Base-by-base conservation (phyloP, 306 rosid species). In the Vigna angularis region DNA sequence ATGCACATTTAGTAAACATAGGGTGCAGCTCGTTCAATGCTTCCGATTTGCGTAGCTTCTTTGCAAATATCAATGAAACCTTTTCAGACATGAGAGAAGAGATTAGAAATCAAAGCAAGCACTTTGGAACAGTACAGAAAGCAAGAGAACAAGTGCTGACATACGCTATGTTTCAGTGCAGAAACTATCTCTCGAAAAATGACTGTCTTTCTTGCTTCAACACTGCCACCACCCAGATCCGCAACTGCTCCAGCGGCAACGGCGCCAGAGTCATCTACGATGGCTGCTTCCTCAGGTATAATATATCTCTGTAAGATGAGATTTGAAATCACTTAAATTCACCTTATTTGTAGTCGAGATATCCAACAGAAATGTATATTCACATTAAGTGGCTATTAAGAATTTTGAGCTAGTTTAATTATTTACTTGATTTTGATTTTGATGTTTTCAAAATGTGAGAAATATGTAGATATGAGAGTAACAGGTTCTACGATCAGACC, bases 241-340 rank as follows among this genome's bases (percentile, higher is more conserved):
- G 84, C 28, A 87, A 83, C 66, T 88, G 93, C 77, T 86, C 89
- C 1, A 64, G 63, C 3, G 73, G 81, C 52, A 89, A 86, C 22
- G 96, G 96, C 1, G 96, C 86, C 15, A 89, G 90, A 3, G 71
- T 87, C 79, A 72, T 88, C 84, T 89, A 89, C 22, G 91, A 91
- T 6, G 93, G 93, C 2, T 91, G 65, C 17, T 58, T 58, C 38
- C 65, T 58, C 65, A 58, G 40, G 65, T 57, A 34, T 4, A 30
- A 30, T 30, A 4, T 30, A 4, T 30, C 34, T 26, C 28, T 2
- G 28, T 26, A 26, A 26, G 28, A 26, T 26, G 28, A 26, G 28
- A 26, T 26, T 26, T 26, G 3, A 2, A 26, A 26, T 26, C 28
- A 26, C 28, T 26, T 26, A 26, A 2, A 26, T 26, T 26, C 28